These are phyloP conservation scores for Euphrasia confusa DNA, from an alignment of 257 asterid species.

Conservation along the genomic window DNA sequence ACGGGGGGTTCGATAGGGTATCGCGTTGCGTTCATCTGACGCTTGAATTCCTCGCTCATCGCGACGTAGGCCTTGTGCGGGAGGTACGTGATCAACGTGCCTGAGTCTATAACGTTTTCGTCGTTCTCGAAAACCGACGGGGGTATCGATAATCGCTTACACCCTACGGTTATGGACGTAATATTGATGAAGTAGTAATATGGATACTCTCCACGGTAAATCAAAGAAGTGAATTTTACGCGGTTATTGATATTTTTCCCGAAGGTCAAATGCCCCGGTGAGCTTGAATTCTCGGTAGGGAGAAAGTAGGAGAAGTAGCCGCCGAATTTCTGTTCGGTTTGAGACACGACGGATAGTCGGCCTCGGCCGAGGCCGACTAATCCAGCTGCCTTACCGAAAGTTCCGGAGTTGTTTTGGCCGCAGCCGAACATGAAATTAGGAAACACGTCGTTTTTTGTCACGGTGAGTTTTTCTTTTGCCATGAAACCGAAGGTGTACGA, in stretches of 20 bases:
- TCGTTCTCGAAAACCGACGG: too few relatives aligned
- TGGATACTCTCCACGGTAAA: too few relatives aligned
- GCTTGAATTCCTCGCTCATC: constrained; percentile 40
- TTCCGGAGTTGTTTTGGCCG: constrained; percentile 58
- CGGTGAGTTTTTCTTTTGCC: too few relatives aligned
- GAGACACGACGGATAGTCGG: constrained; percentile 50
- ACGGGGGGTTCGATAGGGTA: constrained; percentile 44
- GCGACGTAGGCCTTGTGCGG: constrained; percentile 52
- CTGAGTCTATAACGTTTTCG: too few relatives aligned
- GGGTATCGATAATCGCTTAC: constrained; percentile 17
- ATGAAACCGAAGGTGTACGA: too few relatives aligned
- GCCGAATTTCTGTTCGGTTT: constrained; percentile 46
- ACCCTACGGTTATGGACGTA: too few relatives aligned
- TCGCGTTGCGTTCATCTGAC: constrained; percentile 31
- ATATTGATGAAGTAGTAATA: too few relatives aligned
- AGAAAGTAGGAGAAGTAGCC: constrained; percentile 74
- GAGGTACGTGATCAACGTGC: constrained; percentile 5
- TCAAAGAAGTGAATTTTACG: too few relatives aligned
- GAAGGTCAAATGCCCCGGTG: constrained; percentile 48
- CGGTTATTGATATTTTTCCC: constrained; percentile 67
- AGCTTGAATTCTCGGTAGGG: constrained; percentile 41
- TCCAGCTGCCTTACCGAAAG: constrained; percentile 56
- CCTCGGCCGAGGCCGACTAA: constrained; percentile 62
- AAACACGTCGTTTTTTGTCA: too few relatives aligned
- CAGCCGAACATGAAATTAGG: constrained; percentile 29